These are phyloP conservation scores for Tetrahymena malaccensis DNA, from an alignment of 73 alveolate species.

Conservation along the genomic window DNA sequence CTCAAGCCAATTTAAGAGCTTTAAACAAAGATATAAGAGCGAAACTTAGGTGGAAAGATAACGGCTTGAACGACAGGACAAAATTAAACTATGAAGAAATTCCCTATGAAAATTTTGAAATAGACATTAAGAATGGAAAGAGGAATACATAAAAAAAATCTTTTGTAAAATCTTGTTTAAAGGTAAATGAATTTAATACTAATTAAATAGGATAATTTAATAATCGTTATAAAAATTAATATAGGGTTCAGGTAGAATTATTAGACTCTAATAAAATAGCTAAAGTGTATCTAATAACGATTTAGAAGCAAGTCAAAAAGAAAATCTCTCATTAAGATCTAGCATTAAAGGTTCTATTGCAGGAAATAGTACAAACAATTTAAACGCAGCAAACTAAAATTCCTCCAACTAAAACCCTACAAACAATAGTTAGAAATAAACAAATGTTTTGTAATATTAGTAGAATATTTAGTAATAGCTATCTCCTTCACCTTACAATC, in stretches of 20 bases:
- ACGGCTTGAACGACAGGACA: not conserved
- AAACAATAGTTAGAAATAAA: not conserved
- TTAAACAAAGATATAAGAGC: not conserved
- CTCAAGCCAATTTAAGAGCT: constrained; percentile 11
- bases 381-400: not conserved
- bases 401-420: not conserved
- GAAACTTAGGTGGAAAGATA: not conserved
- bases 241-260: not conserved
- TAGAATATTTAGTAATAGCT: not conserved
- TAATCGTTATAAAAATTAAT: not conserved
- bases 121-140: not conserved
- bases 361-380: not conserved
- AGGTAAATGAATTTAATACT: not conserved
- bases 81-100: not conserved
- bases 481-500: not conserved
- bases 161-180: not conserved
- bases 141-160: not conserved
- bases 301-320: not conserved
- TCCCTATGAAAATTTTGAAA: not conserved
- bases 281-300: not conserved
- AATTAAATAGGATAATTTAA: not conserved
- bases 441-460: not conserved
- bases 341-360: not conserved
- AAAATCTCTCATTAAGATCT: not conserved
- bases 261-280: not conserved